Evolutionary conservation across 2,329 filamentous ascomycete genomes (phyloP).

Genomic region (Diaporthe citrichinensis): DNA sequence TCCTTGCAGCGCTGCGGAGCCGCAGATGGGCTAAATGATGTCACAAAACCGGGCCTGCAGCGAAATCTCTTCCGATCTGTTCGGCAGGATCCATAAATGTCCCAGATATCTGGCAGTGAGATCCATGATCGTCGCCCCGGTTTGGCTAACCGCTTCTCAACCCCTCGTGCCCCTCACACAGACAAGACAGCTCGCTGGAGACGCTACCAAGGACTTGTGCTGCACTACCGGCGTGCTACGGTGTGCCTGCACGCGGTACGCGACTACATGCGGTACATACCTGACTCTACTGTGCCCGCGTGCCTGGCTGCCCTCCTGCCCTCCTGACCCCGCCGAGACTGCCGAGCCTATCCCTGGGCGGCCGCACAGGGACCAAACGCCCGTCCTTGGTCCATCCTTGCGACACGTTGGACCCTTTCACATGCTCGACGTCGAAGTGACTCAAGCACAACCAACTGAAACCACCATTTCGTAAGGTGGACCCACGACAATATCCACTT

Average conservation of each 20-base stretch:
- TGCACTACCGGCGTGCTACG: background rate
- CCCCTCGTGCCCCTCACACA: background rate
- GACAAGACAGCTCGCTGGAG: background rate
- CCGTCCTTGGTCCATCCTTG: background rate
- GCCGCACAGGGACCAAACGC: background rate
- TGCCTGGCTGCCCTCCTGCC: background rate
- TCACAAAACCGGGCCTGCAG: slow-evolving; percentile 40
- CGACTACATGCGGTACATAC: background rate
- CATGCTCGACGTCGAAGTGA: slow-evolving; percentile 37
- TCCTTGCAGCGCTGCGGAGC: slow-evolving; percentile 37
- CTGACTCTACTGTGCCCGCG: background rate
- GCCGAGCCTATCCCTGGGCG: slow-evolving; percentile 3
- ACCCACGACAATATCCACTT: slow-evolving; percentile 32
- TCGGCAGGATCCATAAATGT: slow-evolving; percentile 35
- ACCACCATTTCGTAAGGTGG: slow-evolving; percentile 36
- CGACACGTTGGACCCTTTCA: slow-evolving; percentile 32
- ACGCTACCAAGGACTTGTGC: no score
- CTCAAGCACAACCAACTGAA: slow-evolving; percentile 28
- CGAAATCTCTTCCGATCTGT: slow-evolving; percentile 41
- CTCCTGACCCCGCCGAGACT: slow-evolving; percentile 16
- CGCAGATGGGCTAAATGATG: slow-evolving; percentile 38
- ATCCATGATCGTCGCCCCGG: slow-evolving; percentile 32
- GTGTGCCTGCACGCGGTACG: background rate
- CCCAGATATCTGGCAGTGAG: slow-evolving; percentile 11
- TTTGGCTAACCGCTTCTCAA: slow-evolving; percentile 22